These are phyloP conservation scores for Fagopyrum esculentum DNA, from an alignment of 148 eudicot genomes.

Conservation along the genomic window DNA sequence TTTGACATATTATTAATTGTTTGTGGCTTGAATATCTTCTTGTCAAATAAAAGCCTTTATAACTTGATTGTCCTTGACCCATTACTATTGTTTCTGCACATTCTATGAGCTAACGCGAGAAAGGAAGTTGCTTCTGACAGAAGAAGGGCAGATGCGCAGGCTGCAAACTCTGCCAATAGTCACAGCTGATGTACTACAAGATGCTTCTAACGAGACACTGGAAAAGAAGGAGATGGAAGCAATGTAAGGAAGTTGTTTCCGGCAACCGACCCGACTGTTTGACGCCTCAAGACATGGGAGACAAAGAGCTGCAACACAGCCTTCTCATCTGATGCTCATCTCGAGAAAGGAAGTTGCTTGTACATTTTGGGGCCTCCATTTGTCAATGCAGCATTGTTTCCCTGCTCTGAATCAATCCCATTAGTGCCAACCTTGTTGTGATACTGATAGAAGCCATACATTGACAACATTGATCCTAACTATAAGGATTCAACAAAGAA, in stretches of 20 bases:
- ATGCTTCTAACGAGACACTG: slow-evolving; percentile 20
- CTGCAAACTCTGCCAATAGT: slow-evolving; percentile 43
- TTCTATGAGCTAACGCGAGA: slow-evolving; percentile 32
- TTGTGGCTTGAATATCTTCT: not conserved
- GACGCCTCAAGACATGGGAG: too few relatives aligned
- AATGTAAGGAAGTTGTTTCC: too few relatives aligned
- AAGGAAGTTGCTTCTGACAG: slow-evolving; percentile 33
- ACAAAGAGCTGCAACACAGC: too few relatives aligned
- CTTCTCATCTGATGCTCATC: too few relatives aligned
- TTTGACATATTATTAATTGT: not conserved
- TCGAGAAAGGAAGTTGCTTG: not conserved
- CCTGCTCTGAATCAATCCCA: slow-evolving; percentile 48
- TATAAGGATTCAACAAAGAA: too few relatives aligned
- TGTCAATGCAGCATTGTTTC: slow-evolving; percentile 5
- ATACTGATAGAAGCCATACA: not conserved
- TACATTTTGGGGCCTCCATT: slow-evolving; percentile 20
- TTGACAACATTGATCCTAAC: too few relatives aligned
- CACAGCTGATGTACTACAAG: slow-evolving; percentile 36
- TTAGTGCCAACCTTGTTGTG: slow-evolving; percentile 37
- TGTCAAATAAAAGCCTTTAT: not conserved
- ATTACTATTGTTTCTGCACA: slow-evolving; percentile 19
- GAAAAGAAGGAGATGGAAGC: not conserved
- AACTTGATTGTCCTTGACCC: slow-evolving; percentile 21
- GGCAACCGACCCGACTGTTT: too few relatives aligned
- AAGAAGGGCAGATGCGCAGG: slow-evolving; percentile 39